These are phyloP conservation scores for Datura wrightii DNA, from an alignment of 257 asterid genomes.

Conservation along the genomic window DNA sequence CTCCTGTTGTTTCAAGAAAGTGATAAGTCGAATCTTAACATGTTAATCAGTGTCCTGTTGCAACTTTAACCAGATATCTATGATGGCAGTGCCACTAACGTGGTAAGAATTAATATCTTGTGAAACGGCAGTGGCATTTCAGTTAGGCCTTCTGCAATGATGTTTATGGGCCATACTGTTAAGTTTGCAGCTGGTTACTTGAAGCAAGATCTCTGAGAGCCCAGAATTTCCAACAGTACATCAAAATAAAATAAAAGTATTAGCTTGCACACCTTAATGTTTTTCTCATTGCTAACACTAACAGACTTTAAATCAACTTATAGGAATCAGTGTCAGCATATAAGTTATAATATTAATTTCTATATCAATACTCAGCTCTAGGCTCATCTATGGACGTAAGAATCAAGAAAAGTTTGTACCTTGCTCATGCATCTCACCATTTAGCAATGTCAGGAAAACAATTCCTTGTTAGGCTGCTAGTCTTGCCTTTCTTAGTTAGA, in stretches of 20 bases:
- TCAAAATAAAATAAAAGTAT: not conserved
- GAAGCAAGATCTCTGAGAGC: not conserved
- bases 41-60: not conserved
- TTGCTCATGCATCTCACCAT: not conserved
- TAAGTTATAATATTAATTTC: not conserved
- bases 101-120: not conserved
- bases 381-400: not conserved
- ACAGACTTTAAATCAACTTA: not conserved
- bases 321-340: not conserved
- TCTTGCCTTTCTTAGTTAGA: not conserved
- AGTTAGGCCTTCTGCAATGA: not conserved
- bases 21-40: not conserved
- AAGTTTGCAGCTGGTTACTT: not conserved
- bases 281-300: not conserved
- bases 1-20: not conserved
- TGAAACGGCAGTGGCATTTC: not conserved
- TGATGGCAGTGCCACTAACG: not conserved
- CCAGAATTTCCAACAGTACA: not conserved
- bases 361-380: not conserved
- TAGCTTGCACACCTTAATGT: not conserved
- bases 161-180: not conserved
- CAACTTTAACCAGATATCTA: not conserved
- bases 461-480: not conserved
- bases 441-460: conserved; percentile 3
- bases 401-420: not conserved